phyloP scores from a whole-genome alignment of 169 alveolate genomes.

The Condylostoma magnum region DNA sequence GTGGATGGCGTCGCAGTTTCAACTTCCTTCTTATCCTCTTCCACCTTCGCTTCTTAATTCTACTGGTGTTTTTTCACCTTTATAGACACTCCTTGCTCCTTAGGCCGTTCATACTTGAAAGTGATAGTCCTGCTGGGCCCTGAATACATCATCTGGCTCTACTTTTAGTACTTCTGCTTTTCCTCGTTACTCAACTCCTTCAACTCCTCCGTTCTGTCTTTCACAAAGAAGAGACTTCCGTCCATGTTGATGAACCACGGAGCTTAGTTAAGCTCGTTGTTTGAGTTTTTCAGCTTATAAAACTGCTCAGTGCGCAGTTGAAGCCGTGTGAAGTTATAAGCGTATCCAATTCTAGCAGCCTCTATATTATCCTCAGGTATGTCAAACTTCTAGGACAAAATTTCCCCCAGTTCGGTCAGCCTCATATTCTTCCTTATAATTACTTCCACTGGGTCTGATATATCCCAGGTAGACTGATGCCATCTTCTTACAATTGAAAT shows the following conservation, averaged over 20 bases:
- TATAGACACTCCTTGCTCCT: slow-evolving; percentile 2
- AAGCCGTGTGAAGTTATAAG: neutral
- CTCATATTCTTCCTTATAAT: slow-evolving; percentile 10
- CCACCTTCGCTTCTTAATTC: too few relatives aligned
- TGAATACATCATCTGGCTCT: too few relatives aligned
- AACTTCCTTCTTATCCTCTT: too few relatives aligned
- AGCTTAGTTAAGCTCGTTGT: neutral
- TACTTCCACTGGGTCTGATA: slow-evolving; percentile 1
- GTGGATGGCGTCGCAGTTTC: too few relatives aligned
- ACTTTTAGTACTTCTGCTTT: slow-evolving; percentile 14
- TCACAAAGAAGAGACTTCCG: slow-evolving; percentile 18
- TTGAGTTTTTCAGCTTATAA: neutral
- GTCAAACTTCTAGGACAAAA: neutral
- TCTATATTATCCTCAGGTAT: neutral
- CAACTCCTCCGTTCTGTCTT: neutral
- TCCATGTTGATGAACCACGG: slow-evolving; percentile 9
- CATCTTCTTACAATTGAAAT: slow-evolving; percentile 9
- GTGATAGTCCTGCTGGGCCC: too few relatives aligned
- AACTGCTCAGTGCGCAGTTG: slow-evolving; percentile 11
- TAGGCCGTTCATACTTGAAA: slow-evolving; percentile 1
- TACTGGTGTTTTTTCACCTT: neutral
- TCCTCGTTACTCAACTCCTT: slow-evolving; percentile 17
- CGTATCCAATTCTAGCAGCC: neutral
- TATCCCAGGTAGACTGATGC: slow-evolving; percentile 24
- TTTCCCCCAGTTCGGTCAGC: neutral